Base-by-base conservation (phyloP, 2,329 filamentous ascomycete species). In the Penicillium janthinellum region DNA sequence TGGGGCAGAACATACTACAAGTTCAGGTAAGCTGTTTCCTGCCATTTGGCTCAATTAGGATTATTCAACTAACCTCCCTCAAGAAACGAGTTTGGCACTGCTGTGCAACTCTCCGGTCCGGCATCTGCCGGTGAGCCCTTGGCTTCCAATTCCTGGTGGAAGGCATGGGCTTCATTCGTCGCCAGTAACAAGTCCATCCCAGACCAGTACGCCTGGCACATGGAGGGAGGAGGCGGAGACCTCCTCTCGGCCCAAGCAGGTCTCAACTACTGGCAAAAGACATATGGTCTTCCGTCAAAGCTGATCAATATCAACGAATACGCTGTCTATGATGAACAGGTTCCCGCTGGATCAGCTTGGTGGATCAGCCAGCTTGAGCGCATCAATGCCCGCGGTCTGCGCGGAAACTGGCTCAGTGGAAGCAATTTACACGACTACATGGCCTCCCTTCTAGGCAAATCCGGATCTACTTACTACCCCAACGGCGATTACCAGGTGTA, bases 301-400 rank as follows among this genome's bases (percentile, higher is more conserved):
- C 7, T 20, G n/a, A 50, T 47, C 25, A 47, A 47, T 22, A 47
- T 47, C 44, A 47, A 50, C n/a, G 48, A 50, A 50, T 50, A 50
- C 2, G 48, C 10, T 8, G 35, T 35, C 10, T 35, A 1, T 8
- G n/a, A 22, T 15, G 31, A 50, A 22, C 48, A 50, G 12, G 48
- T 50, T 20, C 48, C 48, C 10, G 28, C 48, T n/a, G 48, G 48
- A 20, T 35, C 48, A 3, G 48, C 48, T 20, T 50, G 48, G 48
- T 35, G 35, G 28, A 50, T 50, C 20, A 7, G 31, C 17, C 48
- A 50, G 48, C n/a, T 50, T 3, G 48, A 50, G 2, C 48, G 48
- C 35, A 50, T 35, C 20, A 25, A 38, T 25, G 48, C 48, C 5
- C 35, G 11, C 3, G 48, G 48, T 10, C 48, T 50, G 17, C 48